Conservation (phyloP, 2,329 filamentous ascomycete genomes). For the Clonostachys chloroleuca region DNA sequence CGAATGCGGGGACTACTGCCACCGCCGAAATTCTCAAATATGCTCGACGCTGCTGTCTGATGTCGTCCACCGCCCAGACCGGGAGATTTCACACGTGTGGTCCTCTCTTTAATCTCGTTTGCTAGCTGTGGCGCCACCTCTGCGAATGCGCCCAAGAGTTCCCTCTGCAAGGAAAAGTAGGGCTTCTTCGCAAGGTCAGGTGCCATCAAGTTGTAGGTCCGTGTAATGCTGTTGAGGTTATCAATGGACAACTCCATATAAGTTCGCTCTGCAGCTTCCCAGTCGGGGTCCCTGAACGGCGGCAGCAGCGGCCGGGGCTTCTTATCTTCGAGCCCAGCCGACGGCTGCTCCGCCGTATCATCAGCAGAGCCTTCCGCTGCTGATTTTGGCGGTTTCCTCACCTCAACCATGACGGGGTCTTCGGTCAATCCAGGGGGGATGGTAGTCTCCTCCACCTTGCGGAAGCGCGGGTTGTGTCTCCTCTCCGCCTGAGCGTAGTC, state of each 20-base stretch:
- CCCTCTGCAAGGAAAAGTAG: slow-evolving; percentile 79
- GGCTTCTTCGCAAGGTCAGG: slow-evolving; percentile 90
- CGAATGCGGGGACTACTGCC: slow-evolving; percentile 52
- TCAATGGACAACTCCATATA: slow-evolving; percentile 75
- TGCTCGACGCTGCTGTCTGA: slow-evolving; percentile 27
- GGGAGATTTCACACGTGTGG: slow-evolving; percentile 36
- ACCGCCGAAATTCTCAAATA: slow-evolving; percentile 58
- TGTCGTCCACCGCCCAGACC: slow-evolving; percentile 14
- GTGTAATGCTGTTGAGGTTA: slow-evolving; percentile 73
- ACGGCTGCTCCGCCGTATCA: not conserved
- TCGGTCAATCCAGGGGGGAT: slow-evolving; percentile 41
- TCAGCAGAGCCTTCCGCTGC: not conserved
- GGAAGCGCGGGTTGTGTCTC: slow-evolving; percentile 52
- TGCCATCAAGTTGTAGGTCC: slow-evolving; percentile 93
- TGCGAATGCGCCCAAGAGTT: slow-evolving; percentile 76
- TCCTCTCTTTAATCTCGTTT: slow-evolving; percentile 66
- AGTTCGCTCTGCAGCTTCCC: slow-evolving; percentile 66
- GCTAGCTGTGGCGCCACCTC: slow-evolving; percentile 79
- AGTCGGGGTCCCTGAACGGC: slow-evolving; percentile 75
- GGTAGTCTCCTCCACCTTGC: slow-evolving; percentile 34
- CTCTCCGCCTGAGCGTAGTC: slow-evolving; percentile 74
- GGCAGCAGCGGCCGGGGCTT: slow-evolving; percentile 24
- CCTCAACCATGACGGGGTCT: slow-evolving; percentile 42
- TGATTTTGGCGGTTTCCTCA: slow-evolving; percentile 24
- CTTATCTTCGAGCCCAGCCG: slow-evolving; percentile 5